Conservation (phyloP, 2,329 filamentous ascomycete genomes). For the Colletotrichum plurivorum region DNA sequence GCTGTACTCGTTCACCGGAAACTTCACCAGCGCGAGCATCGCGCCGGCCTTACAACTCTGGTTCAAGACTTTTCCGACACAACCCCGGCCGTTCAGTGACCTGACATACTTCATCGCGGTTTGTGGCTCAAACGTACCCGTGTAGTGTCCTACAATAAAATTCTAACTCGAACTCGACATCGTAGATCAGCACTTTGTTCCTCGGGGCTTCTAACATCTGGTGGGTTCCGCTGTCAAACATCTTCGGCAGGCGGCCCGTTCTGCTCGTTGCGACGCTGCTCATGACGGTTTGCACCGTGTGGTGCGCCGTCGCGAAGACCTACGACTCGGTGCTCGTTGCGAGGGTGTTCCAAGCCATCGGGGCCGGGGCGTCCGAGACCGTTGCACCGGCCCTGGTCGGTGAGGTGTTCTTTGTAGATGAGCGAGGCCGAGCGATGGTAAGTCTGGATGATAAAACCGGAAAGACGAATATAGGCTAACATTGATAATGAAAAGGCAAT, state of each 20-base stretch:
- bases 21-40: constrained; percentile 50
- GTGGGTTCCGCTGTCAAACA: constrained; percentile 55
- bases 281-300: constrained; percentile 45
- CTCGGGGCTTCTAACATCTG: constrained; percentile 52
- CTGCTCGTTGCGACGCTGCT: constrained; percentile 49
- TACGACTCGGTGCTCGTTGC: constrained; percentile 48
- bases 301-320: constrained; percentile 44
- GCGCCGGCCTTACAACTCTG: constrained; percentile 51
- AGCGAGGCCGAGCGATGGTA: constrained; percentile 52
- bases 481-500: too few species aligned
- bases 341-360: constrained; percentile 51
- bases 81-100: constrained; percentile 44
- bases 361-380: constrained; percentile 52
- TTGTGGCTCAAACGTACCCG: constrained; percentile 2
- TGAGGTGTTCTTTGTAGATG: constrained; percentile 53
- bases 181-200: constrained; percentile 51
- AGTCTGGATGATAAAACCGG: too few species aligned
- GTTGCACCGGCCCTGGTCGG: constrained; percentile 51
- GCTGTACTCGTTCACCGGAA: constrained; percentile 51
- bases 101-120: constrained; percentile 51
- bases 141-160: too few species aligned
- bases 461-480: too few species aligned
- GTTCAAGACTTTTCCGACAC: constrained; percentile 47
- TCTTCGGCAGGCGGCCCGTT: constrained; percentile 50
- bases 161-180: too few species aligned